Evolutionary conservation across 2,329 filamentous ascomycete genomes (phyloP).

Genomic region (Pseudopyricularia cyperi): DNA sequence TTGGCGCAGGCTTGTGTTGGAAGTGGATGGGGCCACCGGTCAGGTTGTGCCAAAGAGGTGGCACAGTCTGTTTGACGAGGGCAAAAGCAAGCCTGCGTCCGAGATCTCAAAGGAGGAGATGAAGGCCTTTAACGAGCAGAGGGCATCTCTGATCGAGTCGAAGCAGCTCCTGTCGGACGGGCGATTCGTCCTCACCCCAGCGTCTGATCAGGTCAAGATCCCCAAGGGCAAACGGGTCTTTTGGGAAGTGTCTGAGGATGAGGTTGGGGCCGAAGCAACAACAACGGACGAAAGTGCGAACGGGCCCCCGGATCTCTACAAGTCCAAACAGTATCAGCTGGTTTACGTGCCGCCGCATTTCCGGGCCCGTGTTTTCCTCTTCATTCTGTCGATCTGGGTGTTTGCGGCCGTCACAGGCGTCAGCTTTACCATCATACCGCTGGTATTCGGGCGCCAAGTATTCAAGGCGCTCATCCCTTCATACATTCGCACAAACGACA

Average conservation of each 20-base stretch:
- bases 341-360: constrained; percentile 83
- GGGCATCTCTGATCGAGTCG: constrained; percentile 30
- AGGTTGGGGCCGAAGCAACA: constrained; percentile 33
- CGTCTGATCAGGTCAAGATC: constrained; percentile 88
- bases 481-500: constrained; percentile 72
- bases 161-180: constrained; percentile 55
- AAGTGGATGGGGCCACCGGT: constrained; percentile 24
- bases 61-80: constrained; percentile 38
- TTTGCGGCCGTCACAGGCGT: constrained; percentile 86
- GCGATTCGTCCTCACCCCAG: constrained; percentile 79
- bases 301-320: constrained; percentile 29
- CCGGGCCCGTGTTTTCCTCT: constrained; percentile 63
- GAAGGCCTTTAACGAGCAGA: constrained; percentile 22
- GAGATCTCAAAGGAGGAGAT: constrained; percentile 24
- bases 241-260: constrained; percentile 56
- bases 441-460: constrained; percentile 71
- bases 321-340: constrained; percentile 49
- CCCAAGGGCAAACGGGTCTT: constrained; percentile 77
- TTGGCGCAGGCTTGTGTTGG: constrained; percentile 32
- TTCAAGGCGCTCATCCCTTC: constrained; percentile 61
- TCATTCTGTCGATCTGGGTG: constrained; percentile 83
- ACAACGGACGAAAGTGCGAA: constrained; percentile 32
- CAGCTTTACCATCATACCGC: constrained; percentile 70
- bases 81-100: constrained; percentile 21
- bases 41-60: constrained; percentile 42